phyloP scores from a whole-genome alignment of 1,139 yeast genomes.

The Nakaseomyces glabratus region DNA sequence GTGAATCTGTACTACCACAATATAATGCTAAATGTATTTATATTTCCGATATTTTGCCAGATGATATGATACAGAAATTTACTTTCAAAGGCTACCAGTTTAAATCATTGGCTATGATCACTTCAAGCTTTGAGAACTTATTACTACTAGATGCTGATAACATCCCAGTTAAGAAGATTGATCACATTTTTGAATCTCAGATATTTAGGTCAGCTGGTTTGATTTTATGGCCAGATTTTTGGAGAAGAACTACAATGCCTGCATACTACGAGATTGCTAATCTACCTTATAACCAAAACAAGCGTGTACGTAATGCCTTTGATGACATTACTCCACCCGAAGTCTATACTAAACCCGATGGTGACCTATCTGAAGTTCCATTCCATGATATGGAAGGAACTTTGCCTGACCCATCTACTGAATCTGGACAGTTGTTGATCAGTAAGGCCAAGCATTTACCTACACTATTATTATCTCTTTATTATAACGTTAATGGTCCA shows the following conservation, averaged over 20 bases:
- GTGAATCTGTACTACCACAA: conserved; percentile 55
- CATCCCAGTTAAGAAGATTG: conserved; percentile 53
- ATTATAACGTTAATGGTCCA: conserved; percentile 76
- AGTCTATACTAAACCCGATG: conserved; percentile 26
- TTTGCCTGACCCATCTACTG: conserved; percentile 73
- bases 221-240: conserved; percentile 76
- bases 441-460: conserved; percentile 57
- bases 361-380: conserved; percentile 37
- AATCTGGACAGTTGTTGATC: conserved; percentile 73
- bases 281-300: conserved; percentile 34
- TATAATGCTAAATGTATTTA: conserved; percentile 62
- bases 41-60: conserved; percentile 49
- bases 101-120: conserved; percentile 64
- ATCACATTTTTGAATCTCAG: conserved; percentile 43
- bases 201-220: conserved; percentile 50
- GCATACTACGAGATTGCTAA: conserved; percentile 58
- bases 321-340: conserved; percentile 33
- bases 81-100: conserved; percentile 67
- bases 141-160: conserved; percentile 71
- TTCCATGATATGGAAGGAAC: conserved; percentile 62
- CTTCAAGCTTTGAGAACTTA: conserved; percentile 72
- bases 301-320: conserved; percentile 37
- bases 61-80: conserved; percentile 36
- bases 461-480: conserved; percentile 57
- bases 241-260: conserved; percentile 70